Base-by-base conservation (phyloP, 495 filamentous ascomycete genomes). In the Talaromyces adpressus region DNA sequence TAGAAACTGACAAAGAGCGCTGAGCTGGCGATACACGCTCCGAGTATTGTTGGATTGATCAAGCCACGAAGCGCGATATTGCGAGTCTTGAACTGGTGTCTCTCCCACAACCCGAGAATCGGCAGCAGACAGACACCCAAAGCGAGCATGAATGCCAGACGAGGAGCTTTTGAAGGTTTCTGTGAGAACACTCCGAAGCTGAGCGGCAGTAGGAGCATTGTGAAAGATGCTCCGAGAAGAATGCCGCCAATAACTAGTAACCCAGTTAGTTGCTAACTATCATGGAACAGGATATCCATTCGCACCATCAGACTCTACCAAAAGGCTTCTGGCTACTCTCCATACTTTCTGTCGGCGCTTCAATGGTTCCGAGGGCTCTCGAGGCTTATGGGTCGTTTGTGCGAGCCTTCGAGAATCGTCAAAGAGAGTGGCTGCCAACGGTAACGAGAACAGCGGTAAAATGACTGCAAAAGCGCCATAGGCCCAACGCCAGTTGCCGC, bases 381-480 rank as follows among this genome's bases (percentile, higher is more conserved):
- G 52, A 16, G 52, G 2, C 22, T 56, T 29, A 3, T 16, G 52
- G 12, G 52, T 23, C 22, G 22, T n/a, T 29, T 56, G 52, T 11
- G 8, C 14, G 8, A 16, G 22, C 23, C 20, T 56, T 25, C 27
- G 52, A 56, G 22, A 6, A 29, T 56, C 52, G 27, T 56, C 52
- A 29, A 56, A 56, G 27, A 51, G 59, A 1, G 25, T 62, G 22
- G n/a, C 59, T 11, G 25, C 18, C 4, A 49, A 29, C 83, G 23
- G 70, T 73, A 5, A 71, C 70, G 30, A 86, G 66, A 14, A 88
- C 72, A 36, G 86, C 62, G 27, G 84, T 6, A 80, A 79, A 64
- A 87, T 73, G 69, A 88, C 85, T 30, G 82, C 73, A 66, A 84
- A 88, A 36, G 76, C 71, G 23, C 85, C 85, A 65, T 83, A 87